Conservation (phyloP, 2,329 filamentous ascomycete species). For the Diaporthe velutina region DNA sequence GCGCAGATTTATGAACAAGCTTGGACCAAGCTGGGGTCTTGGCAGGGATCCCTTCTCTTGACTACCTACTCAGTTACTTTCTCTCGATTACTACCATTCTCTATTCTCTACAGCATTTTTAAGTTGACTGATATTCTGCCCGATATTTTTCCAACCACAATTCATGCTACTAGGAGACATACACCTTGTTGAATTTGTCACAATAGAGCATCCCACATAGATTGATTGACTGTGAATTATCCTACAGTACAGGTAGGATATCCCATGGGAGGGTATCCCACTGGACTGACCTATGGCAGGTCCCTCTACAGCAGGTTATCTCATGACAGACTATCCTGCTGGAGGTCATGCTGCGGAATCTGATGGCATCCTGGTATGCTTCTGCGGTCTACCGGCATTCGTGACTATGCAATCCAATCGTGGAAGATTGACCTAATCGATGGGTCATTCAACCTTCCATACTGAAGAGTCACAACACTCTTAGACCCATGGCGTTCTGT, state of each 20-base stretch:
- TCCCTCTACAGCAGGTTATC: too few species aligned
- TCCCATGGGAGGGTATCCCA: too few species aligned
- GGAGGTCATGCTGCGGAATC: neutral
- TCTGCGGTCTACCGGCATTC: neutral
- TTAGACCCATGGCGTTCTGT: neutral
- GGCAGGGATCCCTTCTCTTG: neutral
- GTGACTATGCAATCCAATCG: neutral
- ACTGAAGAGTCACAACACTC: neutral
- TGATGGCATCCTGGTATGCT: neutral
- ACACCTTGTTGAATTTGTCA: too few species aligned
- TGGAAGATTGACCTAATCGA: neutral
- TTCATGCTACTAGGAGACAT: too few species aligned
- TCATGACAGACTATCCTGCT: too few species aligned
- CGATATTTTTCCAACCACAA: too few species aligned
- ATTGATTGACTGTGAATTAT: too few species aligned
- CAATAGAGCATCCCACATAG: too few species aligned
- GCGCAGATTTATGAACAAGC: constrained; percentile 14
- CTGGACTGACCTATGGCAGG: too few species aligned
- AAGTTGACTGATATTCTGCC: too few species aligned
- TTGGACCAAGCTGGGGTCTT: constrained; percentile 7
- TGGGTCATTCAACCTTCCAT: neutral
- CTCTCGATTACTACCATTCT: neutral
- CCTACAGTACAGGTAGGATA: too few species aligned
- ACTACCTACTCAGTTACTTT: neutral
- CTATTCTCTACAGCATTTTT: too few species aligned